phyloP scores from a whole-genome alignment of 2,329 filamentous ascomycete genomes.

The Colletotrichum tabaci region DNA sequence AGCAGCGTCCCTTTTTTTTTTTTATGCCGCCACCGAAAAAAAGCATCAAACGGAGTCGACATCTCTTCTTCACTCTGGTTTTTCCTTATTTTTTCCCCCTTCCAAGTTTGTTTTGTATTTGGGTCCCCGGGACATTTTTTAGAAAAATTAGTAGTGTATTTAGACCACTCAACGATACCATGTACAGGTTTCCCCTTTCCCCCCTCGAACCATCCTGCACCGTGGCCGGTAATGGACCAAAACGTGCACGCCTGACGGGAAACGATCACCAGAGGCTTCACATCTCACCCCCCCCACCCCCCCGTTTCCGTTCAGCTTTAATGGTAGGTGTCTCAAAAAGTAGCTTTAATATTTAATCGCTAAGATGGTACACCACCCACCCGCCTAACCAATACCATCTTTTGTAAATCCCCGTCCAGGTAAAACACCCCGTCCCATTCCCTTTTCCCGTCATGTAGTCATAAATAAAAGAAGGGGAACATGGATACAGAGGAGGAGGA shows the following conservation, averaged over 20 bases:
- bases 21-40: too few relatives aligned
- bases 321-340: constrained; percentile 32
- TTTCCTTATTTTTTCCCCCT: background rate
- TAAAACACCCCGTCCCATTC: constrained; percentile 4
- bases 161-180: constrained; percentile 38
- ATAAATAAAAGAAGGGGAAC: constrained; percentile 9
- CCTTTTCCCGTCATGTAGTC: constrained; percentile 20
- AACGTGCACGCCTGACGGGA: background rate
- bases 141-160: constrained; percentile 30
- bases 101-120: background rate
- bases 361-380: background rate
- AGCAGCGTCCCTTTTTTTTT: background rate
- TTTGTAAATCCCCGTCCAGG: constrained; percentile 20
- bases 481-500: background rate
- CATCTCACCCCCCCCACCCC: too few relatives aligned
- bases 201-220: background rate
- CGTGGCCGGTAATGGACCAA: too few relatives aligned
- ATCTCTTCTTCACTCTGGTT: background rate
- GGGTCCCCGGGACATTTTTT: background rate
- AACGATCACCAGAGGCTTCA: too few relatives aligned
- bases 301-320: constrained; percentile 13
- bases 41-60: background rate
- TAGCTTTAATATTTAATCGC: constrained; percentile 23
- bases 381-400: background rate
- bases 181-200: constrained; percentile 11